phyloP scores from a whole-genome alignment of 495 filamentous ascomycete species.

The Xylaria palmicola region DNA sequence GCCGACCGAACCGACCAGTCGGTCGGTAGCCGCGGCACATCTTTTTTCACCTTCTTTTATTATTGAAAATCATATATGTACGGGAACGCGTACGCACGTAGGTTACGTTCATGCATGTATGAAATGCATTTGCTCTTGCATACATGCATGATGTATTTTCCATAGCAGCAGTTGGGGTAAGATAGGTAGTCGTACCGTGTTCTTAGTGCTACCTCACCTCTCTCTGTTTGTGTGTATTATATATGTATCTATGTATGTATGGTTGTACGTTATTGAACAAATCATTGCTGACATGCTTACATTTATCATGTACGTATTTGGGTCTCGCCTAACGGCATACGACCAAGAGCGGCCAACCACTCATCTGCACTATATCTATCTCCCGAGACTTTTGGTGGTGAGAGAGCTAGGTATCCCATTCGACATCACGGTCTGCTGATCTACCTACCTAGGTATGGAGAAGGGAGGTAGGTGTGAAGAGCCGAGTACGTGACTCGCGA shows the following conservation, averaged over 20 bases:
- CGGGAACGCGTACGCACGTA: not conserved
- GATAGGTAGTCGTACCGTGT: no score
- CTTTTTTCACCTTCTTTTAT: conserved; percentile 4
- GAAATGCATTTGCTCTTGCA: no score
- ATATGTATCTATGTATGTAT: conserved; percentile 4
- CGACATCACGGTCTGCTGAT: not conserved
- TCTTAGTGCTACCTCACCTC: no score
- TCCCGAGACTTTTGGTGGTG: not conserved
- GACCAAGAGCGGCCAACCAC: conserved; percentile 2
- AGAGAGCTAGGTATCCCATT: not conserved
- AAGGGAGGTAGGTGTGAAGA: not conserved
- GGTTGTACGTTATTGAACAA: not conserved
- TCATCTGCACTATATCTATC: conserved; percentile 3
- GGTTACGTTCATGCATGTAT: not conserved
- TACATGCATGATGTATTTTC: not conserved
- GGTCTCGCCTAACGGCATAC: conserved; percentile 11
- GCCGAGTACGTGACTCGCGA: not conserved
- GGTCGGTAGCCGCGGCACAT: conserved; percentile 8
- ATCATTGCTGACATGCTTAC: conserved; percentile 9
- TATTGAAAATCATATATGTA: not conserved
- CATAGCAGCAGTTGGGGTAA: no score
- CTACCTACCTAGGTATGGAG: conserved; percentile 1
- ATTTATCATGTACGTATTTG: not conserved
- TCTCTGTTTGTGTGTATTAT: no score
- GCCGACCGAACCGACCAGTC: conserved; percentile 11